Evolutionary conservation across 1,284 basidiomycete genomes (phyloP), one percentile per base, ranked within the genome.

Genomic region (Athelia psychrophila): DNA sequence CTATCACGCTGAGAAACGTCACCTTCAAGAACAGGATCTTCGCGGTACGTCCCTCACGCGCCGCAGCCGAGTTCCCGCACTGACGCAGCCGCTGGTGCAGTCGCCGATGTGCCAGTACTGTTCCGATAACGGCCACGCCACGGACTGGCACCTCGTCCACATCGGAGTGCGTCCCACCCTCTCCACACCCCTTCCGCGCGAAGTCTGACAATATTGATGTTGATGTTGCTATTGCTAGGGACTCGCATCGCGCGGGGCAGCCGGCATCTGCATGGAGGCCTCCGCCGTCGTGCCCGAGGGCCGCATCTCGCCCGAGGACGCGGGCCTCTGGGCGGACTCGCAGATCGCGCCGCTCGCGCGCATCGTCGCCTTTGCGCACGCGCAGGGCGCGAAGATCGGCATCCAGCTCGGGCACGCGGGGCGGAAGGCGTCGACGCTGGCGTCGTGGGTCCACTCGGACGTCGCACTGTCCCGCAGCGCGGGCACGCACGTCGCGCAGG

Each of bases 21-120:
- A 78, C 74, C 2, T 88, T 93, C 75, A 86, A 87, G 64, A 91
- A 93, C 65, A 73, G 84, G 44, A 83, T 89, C 44, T 84, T 81
- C 57, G 85, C 83, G 44, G 75, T 78, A 74, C 54, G 54, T 33
- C 27, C 27, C 5, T 30, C 13, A 38, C 16, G 15, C 49, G 16
- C 54, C 42, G 30, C 10, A 22, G 22, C 23, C 24, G 16, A 46
- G 15, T 25, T 30, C 44, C 13, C 19, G 47, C 13, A 35, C 20
- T 47, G 13, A 44, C 42, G 42, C 22, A 13, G 22, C 2, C 16
- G n/a, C 19, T 20, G 52, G 33, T 61, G 60, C 56, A 83, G 81
- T 74, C 86, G n/a, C 87, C 87, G 2, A 87, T 90, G 85, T 91
- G 88, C 64, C 83, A 86, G 60, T 92, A 93, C 70, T 87, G 84